phyloP scores from a whole-genome alignment of 176 grass and related monocot genomes.

The Chloris gayana region DNA sequence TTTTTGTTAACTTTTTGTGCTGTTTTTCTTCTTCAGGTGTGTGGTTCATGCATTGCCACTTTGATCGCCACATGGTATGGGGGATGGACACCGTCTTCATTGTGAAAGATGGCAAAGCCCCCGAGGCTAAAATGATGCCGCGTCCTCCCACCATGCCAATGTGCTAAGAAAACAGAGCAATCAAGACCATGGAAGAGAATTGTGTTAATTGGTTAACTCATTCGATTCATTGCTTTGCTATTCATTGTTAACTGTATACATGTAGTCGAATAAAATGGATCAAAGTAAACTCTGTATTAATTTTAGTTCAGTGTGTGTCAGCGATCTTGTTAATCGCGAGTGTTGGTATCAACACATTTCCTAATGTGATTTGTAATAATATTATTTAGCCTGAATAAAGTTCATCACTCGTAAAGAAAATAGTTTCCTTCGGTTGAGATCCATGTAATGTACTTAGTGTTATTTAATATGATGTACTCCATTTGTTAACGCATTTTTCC shows the following conservation, averaged over 20 bases:
- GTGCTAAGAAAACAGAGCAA: constrained; percentile 28
- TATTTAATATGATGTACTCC: too few species aligned
- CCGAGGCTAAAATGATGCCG: constrained; percentile 34
- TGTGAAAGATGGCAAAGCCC: constrained; percentile 60
- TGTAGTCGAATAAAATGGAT: not conserved
- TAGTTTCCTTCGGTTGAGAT: too few species aligned
- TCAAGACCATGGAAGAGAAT: not conserved
- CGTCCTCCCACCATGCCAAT: constrained; percentile 50
- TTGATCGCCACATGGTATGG: constrained; percentile 61
- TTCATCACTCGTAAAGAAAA: too few species aligned
- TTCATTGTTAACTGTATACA: not conserved
- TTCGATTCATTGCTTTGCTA: not conserved
- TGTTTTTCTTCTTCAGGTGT: constrained; percentile 41
- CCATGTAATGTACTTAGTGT: too few species aligned
- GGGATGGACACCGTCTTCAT: constrained; percentile 74
- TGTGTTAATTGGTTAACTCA: not conserved
- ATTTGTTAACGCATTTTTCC: too few species aligned
- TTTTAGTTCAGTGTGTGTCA: too few species aligned
- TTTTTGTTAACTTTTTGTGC: not conserved
- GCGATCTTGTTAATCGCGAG: too few species aligned
- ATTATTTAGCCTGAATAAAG: too few species aligned
- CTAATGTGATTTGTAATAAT: too few species aligned
- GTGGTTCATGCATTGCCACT: constrained; percentile 87
- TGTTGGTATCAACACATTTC: too few species aligned
- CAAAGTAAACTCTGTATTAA: too few species aligned